Conservation (phyloP, 2,329 filamentous ascomycete species). For the Mycocentrospora acerina region DNA sequence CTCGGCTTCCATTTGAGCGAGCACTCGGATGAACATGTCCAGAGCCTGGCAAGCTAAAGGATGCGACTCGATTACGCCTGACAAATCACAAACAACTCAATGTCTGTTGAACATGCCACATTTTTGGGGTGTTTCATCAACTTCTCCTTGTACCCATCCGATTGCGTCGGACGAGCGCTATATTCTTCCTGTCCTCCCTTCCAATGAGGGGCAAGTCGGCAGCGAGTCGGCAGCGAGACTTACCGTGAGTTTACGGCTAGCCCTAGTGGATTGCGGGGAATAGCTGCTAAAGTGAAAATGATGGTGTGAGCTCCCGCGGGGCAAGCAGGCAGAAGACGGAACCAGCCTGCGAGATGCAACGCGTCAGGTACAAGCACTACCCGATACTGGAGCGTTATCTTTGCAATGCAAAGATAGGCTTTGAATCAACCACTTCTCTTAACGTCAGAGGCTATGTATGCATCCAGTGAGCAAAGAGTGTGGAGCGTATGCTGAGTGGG, state of each 20-base stretch:
- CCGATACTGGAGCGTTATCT: no score
- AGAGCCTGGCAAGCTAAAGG: constrained; percentile 1
- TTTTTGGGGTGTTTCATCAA: constrained; percentile 1
- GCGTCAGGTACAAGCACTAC: no score
- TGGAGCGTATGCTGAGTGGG: no score
- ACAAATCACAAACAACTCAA: constrained; percentile 1
- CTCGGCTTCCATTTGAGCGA: constrained; percentile 44
- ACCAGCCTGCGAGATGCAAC: no score
- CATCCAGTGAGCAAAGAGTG: no score
- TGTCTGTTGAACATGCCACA: neutral
- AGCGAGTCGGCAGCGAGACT: constrained; percentile 9
- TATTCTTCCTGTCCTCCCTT: constrained; percentile 22
- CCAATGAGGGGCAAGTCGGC: constrained; percentile 3
- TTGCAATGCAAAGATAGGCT: no score
- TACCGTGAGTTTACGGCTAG: constrained; percentile 9
- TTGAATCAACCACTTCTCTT: no score
- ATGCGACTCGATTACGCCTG: neutral
- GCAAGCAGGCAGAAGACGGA: constrained; percentile 1
- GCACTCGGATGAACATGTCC: constrained; percentile 11
- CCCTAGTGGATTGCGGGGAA: constrained; percentile 19
- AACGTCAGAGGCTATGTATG: no score
- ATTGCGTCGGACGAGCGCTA: constrained; percentile 29
- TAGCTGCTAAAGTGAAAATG: constrained; percentile 9
- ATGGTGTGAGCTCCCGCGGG: constrained; percentile 12
- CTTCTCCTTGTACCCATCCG: constrained; percentile 15